Evolutionary conservation across 805 yeast species (phyloP).

Genomic region (Aciculoconidium aculeatum): DNA sequence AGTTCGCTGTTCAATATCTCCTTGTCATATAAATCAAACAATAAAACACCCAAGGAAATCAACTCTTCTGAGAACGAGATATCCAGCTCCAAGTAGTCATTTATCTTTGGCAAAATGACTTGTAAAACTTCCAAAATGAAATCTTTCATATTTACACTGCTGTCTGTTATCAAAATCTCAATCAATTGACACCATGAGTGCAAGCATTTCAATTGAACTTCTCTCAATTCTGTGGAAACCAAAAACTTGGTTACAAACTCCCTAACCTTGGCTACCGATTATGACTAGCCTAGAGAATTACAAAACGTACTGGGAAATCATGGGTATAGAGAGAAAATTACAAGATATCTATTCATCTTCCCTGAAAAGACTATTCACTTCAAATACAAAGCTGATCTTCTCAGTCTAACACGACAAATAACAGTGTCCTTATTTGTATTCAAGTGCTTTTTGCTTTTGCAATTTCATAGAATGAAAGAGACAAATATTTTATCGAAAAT

Average conservation of each 20-base stretch:
- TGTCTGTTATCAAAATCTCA: constrained; percentile 65
- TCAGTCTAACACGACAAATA: too few species aligned
- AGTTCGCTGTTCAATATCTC: constrained; percentile 14
- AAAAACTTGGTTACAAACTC: constrained; percentile 41
- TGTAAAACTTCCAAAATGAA: constrained; percentile 77
- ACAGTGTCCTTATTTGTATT: too few species aligned
- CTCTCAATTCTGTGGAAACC: constrained; percentile 42
- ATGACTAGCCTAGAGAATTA: too few species aligned
- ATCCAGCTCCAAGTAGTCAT: constrained; percentile 65
- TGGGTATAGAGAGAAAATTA: too few species aligned
- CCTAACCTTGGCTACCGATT: constrained; percentile 23
- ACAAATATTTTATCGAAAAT: too few species aligned
- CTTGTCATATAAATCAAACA: constrained; percentile 56
- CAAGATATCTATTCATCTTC: too few species aligned
- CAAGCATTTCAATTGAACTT: constrained; percentile 54
- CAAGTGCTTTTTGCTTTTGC: too few species aligned
- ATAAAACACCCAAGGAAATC: constrained; percentile 66
- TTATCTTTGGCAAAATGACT: constrained; percentile 66
- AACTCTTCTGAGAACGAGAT: constrained; percentile 66
- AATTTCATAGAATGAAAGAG: too few species aligned
- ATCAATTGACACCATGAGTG: constrained; percentile 82
- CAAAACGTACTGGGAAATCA: too few species aligned
- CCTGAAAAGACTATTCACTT: too few species aligned
- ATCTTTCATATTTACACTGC: constrained; percentile 41
- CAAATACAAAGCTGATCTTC: too few species aligned